These are phyloP conservation scores for Xylariaceae sp. DNA, from an alignment of 2,329 filamentous ascomycete genomes.

Conservation along the genomic window DNA sequence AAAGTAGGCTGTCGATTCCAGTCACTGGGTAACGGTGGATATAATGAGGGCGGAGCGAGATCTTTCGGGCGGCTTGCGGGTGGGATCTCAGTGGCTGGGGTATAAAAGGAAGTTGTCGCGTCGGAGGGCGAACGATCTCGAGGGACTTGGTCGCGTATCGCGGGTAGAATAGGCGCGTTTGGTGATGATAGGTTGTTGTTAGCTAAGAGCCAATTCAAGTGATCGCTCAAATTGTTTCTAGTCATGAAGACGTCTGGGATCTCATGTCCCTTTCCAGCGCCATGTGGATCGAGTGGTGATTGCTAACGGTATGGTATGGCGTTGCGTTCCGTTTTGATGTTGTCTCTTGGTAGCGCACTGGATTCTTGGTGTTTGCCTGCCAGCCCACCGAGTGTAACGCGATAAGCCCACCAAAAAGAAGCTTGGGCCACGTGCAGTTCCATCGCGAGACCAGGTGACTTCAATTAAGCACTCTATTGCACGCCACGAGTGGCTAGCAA, in stretches of 20 bases:
- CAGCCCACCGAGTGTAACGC: conserved; percentile 5
- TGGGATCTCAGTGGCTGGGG: conserved; percentile 9
- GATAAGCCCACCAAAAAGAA: conserved; percentile 11
- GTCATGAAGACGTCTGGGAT: conserved; percentile 51
- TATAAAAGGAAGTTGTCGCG: conserved; percentile 16
- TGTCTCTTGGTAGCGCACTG: conserved; percentile 2
- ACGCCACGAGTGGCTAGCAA: too few species aligned
- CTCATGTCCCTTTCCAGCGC: conserved; percentile 29
- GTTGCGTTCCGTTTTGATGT: not conserved
- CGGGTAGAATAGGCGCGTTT: conserved; percentile 34
- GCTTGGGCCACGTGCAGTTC: conserved; percentile 11
- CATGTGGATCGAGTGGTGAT: conserved; percentile 22
- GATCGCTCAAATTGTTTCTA: conserved; percentile 55
- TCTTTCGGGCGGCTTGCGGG: conserved; percentile 14
- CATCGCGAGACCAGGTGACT: conserved; percentile 20
- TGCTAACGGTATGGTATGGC: conserved; percentile 7
- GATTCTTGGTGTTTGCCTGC: not conserved
- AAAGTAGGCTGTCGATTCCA: conserved; percentile 9
- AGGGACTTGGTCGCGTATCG: conserved; percentile 19
- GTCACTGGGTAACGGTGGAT: conserved; percentile 17
- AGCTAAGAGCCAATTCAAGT: conserved; percentile 54
- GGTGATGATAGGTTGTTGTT: conserved; percentile 39
- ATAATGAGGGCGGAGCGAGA: conserved; percentile 9
- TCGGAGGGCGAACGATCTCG: conserved; percentile 20
- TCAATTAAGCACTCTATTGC: conserved; percentile 10